These are phyloP conservation scores for Scheffersomyces cryptocercus DNA, from an alignment of 1,139 yeast genomes.

Conservation along the genomic window DNA sequence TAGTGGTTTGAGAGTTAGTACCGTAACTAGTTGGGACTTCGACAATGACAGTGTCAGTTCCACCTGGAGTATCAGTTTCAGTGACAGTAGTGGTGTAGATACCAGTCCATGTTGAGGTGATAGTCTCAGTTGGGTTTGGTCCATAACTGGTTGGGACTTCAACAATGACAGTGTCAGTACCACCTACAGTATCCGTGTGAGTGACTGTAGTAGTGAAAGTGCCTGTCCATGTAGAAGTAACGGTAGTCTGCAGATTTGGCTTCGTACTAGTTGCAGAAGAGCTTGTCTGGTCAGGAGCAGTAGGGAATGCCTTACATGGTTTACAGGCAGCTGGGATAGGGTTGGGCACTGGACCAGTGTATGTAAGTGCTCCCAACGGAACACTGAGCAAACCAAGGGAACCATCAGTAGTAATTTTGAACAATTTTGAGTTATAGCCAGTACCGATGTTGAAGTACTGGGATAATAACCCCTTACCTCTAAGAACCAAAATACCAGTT, in stretches of 20 bases:
- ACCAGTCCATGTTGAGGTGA: not conserved
- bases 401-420: conserved; percentile 16
- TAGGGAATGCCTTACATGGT: conserved; percentile 3
- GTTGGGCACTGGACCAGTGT: conserved; percentile 13
- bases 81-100: not conserved
- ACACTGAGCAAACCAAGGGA: conserved; percentile 12
- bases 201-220: not conserved
- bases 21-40: conserved; percentile 10
- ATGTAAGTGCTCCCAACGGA: conserved; percentile 19
- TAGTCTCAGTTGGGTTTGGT: not conserved
- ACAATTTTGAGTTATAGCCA: conserved; percentile 13
- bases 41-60: conserved; percentile 12
- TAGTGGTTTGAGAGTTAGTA: no score
- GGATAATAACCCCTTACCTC: conserved; percentile 4
- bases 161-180: not conserved
- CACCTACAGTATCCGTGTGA: not conserved
- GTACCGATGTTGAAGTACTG: conserved; percentile 25
- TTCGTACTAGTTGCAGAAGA: not conserved
- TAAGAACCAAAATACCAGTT: conserved; percentile 24
- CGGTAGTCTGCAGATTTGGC: no score
- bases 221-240: no score
- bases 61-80: not conserved
- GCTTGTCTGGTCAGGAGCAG: not conserved
- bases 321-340: conserved; percentile 4
- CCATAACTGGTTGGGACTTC: no score